A percentile compares a stretch with the other conserved stretches of the same genome.
These are phyloP conservation scores for Aspergillus nomiae DNA, from an alignment of 2,329 filamentous ascomycete genomes.

Conservation along the genomic window DNA sequence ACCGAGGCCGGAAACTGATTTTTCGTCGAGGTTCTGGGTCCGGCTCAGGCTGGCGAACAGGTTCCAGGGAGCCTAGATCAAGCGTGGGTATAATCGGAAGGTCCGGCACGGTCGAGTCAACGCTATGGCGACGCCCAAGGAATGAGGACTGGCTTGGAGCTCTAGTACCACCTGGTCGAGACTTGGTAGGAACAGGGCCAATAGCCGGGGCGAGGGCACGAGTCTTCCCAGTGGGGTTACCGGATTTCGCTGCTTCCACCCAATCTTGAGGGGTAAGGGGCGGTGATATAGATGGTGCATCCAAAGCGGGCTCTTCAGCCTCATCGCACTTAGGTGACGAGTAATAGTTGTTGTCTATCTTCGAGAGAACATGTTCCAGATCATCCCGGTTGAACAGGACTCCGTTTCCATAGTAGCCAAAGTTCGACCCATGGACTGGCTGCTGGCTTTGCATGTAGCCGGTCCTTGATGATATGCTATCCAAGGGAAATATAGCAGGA, in stretches of 20 bases:
- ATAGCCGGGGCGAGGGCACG: constrained; percentile 9
- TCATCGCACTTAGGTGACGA: constrained; percentile 20
- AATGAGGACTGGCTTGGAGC: constrained; percentile 29
- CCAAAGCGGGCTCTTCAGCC: constrained; percentile 15
- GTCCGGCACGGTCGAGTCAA: constrained; percentile 28
- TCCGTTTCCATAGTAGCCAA: constrained; percentile 24
- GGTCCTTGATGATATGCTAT: constrained; percentile 29
- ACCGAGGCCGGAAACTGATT: constrained; percentile 38
- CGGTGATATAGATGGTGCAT: constrained; percentile 26
- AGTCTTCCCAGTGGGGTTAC: constrained; percentile 22
- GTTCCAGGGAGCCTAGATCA: constrained; percentile 29
- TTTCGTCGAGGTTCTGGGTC: constrained; percentile 32
- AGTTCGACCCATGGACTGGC: constrained; percentile 24
- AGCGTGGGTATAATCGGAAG: constrained; percentile 31
- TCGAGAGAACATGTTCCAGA: constrained; percentile 23
- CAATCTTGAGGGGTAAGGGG: constrained; percentile 45
- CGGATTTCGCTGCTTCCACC: constrained; percentile 42
- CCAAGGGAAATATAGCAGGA: constrained; percentile 36
- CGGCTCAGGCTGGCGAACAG: constrained; percentile 14
- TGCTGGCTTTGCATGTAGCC: constrained; percentile 28
- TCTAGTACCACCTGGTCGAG: constrained; percentile 17
- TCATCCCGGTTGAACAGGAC: constrained; percentile 24
- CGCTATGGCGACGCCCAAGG: constrained; percentile 29
- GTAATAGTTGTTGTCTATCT: constrained; percentile 26
- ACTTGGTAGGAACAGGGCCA: constrained; percentile 12